Conservation (phyloP, 495 filamentous ascomycete species). For the Neurospora cerealis region DNA sequence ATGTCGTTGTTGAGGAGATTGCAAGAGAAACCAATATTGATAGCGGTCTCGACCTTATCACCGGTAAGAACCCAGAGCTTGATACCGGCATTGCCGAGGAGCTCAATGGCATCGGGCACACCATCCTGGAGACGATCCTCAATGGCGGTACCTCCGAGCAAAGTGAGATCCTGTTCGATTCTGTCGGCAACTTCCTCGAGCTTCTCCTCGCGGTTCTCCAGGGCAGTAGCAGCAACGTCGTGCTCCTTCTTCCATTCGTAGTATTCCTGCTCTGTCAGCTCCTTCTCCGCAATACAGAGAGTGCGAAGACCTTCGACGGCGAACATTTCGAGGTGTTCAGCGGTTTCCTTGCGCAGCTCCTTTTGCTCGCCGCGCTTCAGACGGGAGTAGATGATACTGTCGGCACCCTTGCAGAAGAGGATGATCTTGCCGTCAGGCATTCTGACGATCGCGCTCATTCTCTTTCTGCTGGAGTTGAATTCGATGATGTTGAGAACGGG, state of each 20-base stretch:
- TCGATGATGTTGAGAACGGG: conserved; percentile 90
- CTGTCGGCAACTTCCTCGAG: conserved; percentile 79
- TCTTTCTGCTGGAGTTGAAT: conserved; percentile 93
- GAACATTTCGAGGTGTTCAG: conserved; percentile 92
- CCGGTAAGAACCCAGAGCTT: conserved; percentile 99
- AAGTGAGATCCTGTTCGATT: conserved; percentile 82
- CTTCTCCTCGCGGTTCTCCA: conserved; percentile 87
- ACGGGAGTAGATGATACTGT: conserved; percentile 94
- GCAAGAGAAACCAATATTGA: conserved; percentile 99
- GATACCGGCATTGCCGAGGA: conserved; percentile 90
- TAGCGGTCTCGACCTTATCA: conserved; percentile 98
- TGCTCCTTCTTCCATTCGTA: conserved; percentile 75
- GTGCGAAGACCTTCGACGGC: conserved; percentile 92
- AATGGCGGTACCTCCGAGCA: conserved; percentile 94
- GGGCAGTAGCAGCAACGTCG: conserved; percentile 73
- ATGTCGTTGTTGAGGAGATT: conserved; percentile 96
- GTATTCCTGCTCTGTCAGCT: conserved; percentile 80
- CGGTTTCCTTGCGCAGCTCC: conserved; percentile 72
- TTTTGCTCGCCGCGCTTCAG: conserved; percentile 75
- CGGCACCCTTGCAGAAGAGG: conserved; percentile 95
- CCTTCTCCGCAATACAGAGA: conserved; percentile 83
- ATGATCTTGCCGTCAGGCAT: conserved; percentile 93
- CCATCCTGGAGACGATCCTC: conserved; percentile 97
- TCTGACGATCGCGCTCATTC: conserved; percentile 95
- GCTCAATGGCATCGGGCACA: conserved; percentile 89